Evolutionary conservation across 768 basidiomycete species (phyloP).

Genomic region (Boletus subcaerulescens): DNA sequence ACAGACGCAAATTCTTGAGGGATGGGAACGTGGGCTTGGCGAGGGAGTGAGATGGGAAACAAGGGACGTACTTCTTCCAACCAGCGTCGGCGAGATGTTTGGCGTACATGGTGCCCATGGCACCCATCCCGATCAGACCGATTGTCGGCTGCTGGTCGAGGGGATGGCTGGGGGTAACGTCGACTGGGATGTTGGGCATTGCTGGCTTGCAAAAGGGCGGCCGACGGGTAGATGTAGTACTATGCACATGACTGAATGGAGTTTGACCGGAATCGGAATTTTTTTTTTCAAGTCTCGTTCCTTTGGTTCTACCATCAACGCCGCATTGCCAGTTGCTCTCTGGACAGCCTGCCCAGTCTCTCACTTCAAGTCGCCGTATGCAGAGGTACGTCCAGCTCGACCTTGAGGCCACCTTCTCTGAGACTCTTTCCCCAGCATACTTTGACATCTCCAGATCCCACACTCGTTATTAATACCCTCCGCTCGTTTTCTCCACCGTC

Average conservation of each 20-base stretch:
- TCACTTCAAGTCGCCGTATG: conserved; percentile 8
- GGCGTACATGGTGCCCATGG: conserved; percentile 97
- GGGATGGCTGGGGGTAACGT: conserved; percentile 35
- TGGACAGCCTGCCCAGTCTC: background rate
- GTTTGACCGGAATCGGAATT: no score
- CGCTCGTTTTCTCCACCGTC: conserved; percentile 3
- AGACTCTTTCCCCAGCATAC: conserved; percentile 4
- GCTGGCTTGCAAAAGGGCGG: no score
- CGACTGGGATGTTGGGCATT: background rate
- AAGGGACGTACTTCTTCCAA: conserved; percentile 65
- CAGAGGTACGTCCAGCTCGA: conserved; percentile 11
- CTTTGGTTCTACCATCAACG: no score
- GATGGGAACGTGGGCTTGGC: background rate
- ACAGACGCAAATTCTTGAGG: conserved; percentile 80
- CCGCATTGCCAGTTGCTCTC: background rate
- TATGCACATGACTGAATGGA: no score
- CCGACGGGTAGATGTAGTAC: no score
- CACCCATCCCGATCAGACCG: conserved; percentile 95
- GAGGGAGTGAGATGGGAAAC: background rate
- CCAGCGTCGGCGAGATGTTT: conserved; percentile 75
- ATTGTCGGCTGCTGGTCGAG: conserved; percentile 65
- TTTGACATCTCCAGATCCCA: background rate
- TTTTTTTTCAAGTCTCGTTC: no score
- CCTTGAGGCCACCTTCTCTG: no score
- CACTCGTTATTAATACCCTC: conserved; percentile 10